A percentile compares a stretch with the other conserved stretches of the same genome.
These are phyloP conservation scores for Paramecium primaurelia DNA, from an alignment of 73 alveolate genomes.

Conservation along the genomic window DNA sequence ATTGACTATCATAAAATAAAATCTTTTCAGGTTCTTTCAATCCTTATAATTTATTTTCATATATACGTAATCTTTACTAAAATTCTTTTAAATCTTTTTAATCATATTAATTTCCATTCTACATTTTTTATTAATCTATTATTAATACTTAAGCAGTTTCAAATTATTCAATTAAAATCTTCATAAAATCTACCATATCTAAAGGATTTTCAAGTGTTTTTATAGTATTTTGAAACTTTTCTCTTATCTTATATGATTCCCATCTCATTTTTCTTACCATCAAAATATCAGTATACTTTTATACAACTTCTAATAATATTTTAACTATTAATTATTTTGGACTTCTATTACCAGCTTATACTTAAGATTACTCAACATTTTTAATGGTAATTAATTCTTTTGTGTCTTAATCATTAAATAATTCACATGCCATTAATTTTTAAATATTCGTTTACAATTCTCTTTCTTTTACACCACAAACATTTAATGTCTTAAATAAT, in stretches of 20 bases:
- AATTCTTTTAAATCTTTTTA: neutral
- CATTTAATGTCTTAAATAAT: neutral
- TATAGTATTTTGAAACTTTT: neutral
- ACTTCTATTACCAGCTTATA: neutral
- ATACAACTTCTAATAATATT: neutral
- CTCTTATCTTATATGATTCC: neutral
- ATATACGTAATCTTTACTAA: neutral
- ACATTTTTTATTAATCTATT: neutral
- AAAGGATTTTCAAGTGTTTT: neutral
- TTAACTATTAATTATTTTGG: neutral
- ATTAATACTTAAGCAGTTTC: neutral
- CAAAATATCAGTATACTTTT: neutral
- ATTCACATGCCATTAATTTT: neutral
- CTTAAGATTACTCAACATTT: neutral
- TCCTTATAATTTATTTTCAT: neutral
- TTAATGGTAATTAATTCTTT: neutral
- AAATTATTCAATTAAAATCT: neutral
- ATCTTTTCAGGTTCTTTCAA: neutral
- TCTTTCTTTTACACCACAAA: slow-evolving; percentile 1
- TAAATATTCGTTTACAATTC: neutral
- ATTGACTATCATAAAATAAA: neutral
- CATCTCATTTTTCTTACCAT: neutral
- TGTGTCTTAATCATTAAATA: neutral
- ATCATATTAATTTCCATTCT: neutral
- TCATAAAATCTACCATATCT: neutral